phyloP scores from a whole-genome alignment of 495 filamentous ascomycete species.

The Hypomontagnella submonticulosa region DNA sequence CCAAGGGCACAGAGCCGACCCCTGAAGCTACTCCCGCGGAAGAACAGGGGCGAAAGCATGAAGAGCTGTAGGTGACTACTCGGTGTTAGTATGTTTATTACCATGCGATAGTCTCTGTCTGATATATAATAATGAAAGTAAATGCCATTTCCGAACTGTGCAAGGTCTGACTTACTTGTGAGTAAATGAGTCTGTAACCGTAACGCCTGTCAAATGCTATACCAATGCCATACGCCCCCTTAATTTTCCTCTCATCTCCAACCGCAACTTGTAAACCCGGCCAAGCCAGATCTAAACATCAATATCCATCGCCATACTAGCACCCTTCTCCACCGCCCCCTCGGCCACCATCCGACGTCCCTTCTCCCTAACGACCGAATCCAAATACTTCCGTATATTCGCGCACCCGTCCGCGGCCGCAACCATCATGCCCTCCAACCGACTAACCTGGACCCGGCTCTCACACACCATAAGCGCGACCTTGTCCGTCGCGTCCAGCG shows the following conservation, averaged over 20 bases:
- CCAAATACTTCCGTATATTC: constrained; percentile 74
- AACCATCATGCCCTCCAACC: constrained; percentile 89
- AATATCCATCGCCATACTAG: constrained; percentile 57
- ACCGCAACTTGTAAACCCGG: not conserved
- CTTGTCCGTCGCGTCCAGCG: constrained; percentile 75
- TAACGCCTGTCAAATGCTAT: constrained; percentile 23
- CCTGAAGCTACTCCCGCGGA: constrained; percentile 50
- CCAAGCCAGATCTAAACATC: constrained; percentile 40
- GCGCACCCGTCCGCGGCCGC: constrained; percentile 89
- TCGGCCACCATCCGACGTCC: constrained; percentile 72
- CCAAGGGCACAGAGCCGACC: constrained; percentile 48
- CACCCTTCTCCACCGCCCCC: constrained; percentile 59
- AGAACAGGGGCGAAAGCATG: constrained; percentile 49
- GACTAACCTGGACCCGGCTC: constrained; percentile 77
- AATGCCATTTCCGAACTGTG: constrained; percentile 9
- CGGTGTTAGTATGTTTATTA: constrained; percentile 25
- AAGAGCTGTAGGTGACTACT: constrained; percentile 54
- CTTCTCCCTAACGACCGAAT: constrained; percentile 72
- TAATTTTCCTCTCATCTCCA: not conserved
- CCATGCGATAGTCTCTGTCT: not conserved
- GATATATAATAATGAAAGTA: constrained; percentile 24
- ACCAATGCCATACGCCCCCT: not conserved
- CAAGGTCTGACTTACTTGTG: constrained; percentile 28
- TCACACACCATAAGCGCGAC: constrained; percentile 86
- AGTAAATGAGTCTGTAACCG: constrained; percentile 3